A percentile compares a stretch with the other conserved stretches of the same genome.
phyloP scores from a whole-genome alignment of 2,329 filamentous ascomycete species.

The Penicillium sp. region DNA sequence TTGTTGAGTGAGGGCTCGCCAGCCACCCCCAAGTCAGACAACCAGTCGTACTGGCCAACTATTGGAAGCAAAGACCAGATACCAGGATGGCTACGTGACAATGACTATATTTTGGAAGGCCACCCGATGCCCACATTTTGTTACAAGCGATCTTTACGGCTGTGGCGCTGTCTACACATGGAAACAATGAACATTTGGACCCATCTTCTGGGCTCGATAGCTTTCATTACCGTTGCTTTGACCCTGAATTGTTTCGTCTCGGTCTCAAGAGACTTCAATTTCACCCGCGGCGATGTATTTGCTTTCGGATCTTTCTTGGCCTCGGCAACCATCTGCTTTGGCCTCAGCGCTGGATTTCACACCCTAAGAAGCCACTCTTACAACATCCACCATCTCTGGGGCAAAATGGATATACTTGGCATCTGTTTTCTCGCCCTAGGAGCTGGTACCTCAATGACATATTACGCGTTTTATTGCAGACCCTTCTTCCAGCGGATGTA shows the following conservation, averaged over 20 bases:
- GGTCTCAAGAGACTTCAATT: neutral
- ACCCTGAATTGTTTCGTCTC: neutral
- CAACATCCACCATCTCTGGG: conserved; percentile 24
- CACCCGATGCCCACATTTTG: conserved; percentile 24
- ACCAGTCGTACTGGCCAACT: conserved; percentile 12
- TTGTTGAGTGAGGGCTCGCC: neutral
- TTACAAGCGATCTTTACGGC: conserved; percentile 17
- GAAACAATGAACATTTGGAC: conserved; percentile 13
- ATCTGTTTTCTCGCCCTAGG: conserved; percentile 20
- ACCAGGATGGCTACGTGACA: conserved; percentile 22
- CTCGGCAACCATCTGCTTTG: conserved; percentile 7
- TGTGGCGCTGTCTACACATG: conserved; percentile 13
- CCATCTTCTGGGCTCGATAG: conserved; percentile 1
- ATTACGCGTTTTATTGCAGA: conserved; percentile 23
- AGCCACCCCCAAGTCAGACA: neutral
- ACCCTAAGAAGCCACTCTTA: conserved; percentile 26
- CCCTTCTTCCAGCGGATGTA: conserved; percentile 15
- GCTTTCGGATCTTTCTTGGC: conserved; percentile 5
- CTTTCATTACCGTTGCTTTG: neutral
- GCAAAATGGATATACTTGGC: conserved; percentile 24
- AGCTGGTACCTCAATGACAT: conserved; percentile 17
- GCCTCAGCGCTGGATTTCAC: conserved; percentile 17
- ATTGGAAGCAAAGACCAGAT: conserved; percentile 20
- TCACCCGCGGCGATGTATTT: conserved; percentile 4
- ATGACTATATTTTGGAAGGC: conserved; percentile 18